These are phyloP conservation scores for Pelargonium fulgidum DNA, from an alignment of 441 rosid species.

Conservation along the genomic window DNA sequence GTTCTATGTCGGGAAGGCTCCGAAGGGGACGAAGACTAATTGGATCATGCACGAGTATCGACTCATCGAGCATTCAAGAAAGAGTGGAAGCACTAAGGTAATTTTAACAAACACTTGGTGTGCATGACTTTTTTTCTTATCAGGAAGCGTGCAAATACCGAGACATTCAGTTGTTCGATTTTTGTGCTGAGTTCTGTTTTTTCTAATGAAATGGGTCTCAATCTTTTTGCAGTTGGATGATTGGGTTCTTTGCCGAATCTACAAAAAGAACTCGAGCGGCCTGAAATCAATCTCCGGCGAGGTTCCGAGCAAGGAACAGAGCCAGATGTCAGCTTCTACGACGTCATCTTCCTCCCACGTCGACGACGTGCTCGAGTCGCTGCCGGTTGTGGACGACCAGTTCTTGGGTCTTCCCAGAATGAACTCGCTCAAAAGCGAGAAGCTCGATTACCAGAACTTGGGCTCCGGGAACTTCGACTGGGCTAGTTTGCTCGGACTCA, in stretches of 20 bases:
- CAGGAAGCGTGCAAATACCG: too few species aligned
- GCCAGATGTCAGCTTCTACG: slow-evolving; percentile 43
- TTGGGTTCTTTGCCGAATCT: slow-evolving; percentile 92
- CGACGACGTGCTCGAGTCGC: slow-evolving; percentile 71
- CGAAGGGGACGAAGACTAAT: slow-evolving; percentile 89
- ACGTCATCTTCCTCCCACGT: slow-evolving; percentile 74
- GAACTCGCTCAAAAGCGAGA: slow-evolving; percentile 48
- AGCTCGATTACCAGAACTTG: slow-evolving; percentile 30
- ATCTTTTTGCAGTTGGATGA: slow-evolving; percentile 60
- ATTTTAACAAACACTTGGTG: too few species aligned
- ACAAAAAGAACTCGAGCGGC: slow-evolving; percentile 65
- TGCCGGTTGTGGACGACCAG: slow-evolving; percentile 54
- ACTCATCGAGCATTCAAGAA: slow-evolving; percentile 42
- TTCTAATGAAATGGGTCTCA: neutral
- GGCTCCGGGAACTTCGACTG: slow-evolving; percentile 61
- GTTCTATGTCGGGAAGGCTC: slow-evolving; percentile 84
- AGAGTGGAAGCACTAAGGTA: slow-evolving; percentile 67
- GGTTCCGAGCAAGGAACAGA: slow-evolving; percentile 45
- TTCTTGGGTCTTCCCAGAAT: slow-evolving; percentile 27
- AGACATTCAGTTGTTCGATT: too few species aligned
- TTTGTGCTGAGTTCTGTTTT: too few species aligned
- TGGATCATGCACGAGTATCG: slow-evolving; percentile 99
- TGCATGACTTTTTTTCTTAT: neutral
- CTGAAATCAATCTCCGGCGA: slow-evolving; percentile 35
- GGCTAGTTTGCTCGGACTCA: slow-evolving; percentile 62